A percentile compares a stretch with the other conserved stretches of the same genome.
These are phyloP conservation scores for Debaryomyces fabryi DNA, from an alignment of 1,139 yeast genomes.

Conservation along the genomic window DNA sequence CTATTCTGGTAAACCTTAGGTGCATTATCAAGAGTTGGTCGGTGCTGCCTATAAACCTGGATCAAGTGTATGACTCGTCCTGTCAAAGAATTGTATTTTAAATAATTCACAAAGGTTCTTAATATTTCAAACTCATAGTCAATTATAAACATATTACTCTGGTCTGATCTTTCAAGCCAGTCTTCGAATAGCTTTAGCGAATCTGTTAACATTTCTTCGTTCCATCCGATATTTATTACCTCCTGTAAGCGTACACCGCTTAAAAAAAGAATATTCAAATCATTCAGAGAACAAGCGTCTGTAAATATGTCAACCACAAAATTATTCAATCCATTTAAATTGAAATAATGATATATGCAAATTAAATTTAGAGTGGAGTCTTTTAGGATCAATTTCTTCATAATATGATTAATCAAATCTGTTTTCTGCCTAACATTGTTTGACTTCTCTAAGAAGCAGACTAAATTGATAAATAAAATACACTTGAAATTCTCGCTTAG, in stretches of 20 bases:
- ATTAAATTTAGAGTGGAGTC: constrained; percentile 15
- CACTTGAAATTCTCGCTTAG: constrained; percentile 13
- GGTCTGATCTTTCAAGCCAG: constrained; percentile 13
- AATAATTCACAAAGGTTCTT: constrained; percentile 31
- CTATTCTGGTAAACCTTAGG: constrained; percentile 6
- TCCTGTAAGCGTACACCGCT: constrained; percentile 26
- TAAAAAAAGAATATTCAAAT: constrained; percentile 15
- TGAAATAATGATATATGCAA: constrained; percentile 25
- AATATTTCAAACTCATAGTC: constrained; percentile 35
- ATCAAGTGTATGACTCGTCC: constrained; percentile 28
- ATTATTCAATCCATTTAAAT: constrained; percentile 22
- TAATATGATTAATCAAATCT: constrained; percentile 17
- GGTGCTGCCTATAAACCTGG: constrained; percentile 12
- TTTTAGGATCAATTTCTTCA: constrained; percentile 14
- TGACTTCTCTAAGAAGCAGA: constrained; percentile 16
- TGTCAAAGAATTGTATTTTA: constrained; percentile 39
- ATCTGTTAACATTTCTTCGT: constrained; percentile 16
- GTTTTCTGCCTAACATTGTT: constrained; percentile 16
- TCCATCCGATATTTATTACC: constrained; percentile 25
- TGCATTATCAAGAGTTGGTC: neutral
- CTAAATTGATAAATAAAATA: constrained; percentile 1
- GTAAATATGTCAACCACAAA: constrained; percentile 14
- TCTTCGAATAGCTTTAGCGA: constrained; percentile 16
- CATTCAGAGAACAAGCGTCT: neutral
- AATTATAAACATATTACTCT: neutral